Percentiles rank a stretch among this genome's conserved stretches.
Evolutionary conservation across 345 rosid genomes (phyloP).

Genomic region (Physaria fendleri): DNA sequence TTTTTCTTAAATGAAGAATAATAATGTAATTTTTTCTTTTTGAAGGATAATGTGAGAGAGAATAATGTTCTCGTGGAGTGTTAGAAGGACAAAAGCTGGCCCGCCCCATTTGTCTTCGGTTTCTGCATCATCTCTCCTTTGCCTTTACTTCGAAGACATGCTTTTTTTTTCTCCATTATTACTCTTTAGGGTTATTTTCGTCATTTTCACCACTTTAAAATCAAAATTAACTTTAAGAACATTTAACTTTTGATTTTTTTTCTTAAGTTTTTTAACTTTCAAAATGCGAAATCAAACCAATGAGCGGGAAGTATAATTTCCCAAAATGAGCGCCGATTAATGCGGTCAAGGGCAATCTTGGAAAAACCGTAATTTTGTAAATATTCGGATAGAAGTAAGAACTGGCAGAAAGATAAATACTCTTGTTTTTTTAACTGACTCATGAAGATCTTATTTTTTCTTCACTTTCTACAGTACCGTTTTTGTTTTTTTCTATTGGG

Average conservation of each 20-base stretch:
- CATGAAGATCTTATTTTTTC: conserved; percentile 2
- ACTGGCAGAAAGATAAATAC: neutral
- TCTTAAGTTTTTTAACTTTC: neutral
- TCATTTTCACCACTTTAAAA: neutral
- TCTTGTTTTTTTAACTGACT: neutral
- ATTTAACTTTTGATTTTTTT: conserved; percentile 5
- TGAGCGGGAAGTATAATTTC: conserved; percentile 28
- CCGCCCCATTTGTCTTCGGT: conserved; percentile 29
- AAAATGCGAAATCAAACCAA: conserved; percentile 11
- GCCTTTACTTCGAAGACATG: neutral
- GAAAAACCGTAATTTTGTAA: neutral
- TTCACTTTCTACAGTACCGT: neutral
- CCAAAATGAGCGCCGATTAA: conserved; percentile 26
- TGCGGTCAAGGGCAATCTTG: conserved; percentile 16
- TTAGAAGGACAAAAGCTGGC: conserved; percentile 33
- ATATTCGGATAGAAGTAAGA: neutral
- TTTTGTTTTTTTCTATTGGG: too few species aligned
- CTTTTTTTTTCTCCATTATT: conserved; percentile 28
- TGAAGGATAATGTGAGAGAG: conserved; percentile 8
- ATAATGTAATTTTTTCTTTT: neutral
- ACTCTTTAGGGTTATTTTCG: neutral
- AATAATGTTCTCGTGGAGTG: conserved; percentile 26
- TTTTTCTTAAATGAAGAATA: neutral
- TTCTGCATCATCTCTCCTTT: conserved; percentile 33
- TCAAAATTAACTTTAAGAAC: neutral